A percentile compares a stretch with the other conserved stretches of the same genome.
Conservation (phyloP, 352 stramenopile genomes). For the Phytopythium oedochilum region DNA sequence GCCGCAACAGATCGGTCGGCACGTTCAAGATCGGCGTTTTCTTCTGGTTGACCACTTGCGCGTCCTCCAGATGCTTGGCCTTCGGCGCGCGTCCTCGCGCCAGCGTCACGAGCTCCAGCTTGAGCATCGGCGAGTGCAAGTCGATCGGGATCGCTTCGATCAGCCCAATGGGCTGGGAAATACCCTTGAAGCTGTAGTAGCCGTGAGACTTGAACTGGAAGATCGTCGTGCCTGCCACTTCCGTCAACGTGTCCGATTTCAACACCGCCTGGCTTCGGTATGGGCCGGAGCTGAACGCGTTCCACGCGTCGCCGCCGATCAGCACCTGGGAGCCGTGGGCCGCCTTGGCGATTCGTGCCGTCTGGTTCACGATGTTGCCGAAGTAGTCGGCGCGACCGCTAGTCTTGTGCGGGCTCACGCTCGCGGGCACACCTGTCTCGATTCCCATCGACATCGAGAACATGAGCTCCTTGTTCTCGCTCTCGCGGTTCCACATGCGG, state of each 20-base stretch:
- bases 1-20: slow-evolving; percentile 49
- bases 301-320: slow-evolving; percentile 80
- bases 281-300: slow-evolving; percentile 40
- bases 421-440: slow-evolving; percentile 75
- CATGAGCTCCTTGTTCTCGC: slow-evolving; percentile 71
- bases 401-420: slow-evolving; percentile 85
- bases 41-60: slow-evolving; percentile 30
- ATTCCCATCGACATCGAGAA: slow-evolving; percentile 89
- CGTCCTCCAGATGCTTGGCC: slow-evolving; percentile 60
- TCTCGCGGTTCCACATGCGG: slow-evolving; percentile 67
- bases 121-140: slow-evolving; percentile 40
- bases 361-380: slow-evolving; percentile 89
- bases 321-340: slow-evolving; percentile 75
- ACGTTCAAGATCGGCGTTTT: slow-evolving; percentile 48
- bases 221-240: slow-evolving; percentile 42
- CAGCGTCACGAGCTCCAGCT: slow-evolving; percentile 25
- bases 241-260: slow-evolving; percentile 40
- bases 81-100: slow-evolving; percentile 41
- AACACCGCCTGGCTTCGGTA: slow-evolving; percentile 30
- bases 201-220: slow-evolving; percentile 85
- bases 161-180: slow-evolving; percentile 72
- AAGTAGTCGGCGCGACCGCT: slow-evolving; percentile 87
- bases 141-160: slow-evolving; percentile 79
- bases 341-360: slow-evolving; percentile 81
- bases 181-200: slow-evolving; percentile 85